Base-by-base conservation (phyloP, 768 basidiomycete species). In the Tephrocybe sp. region DNA sequence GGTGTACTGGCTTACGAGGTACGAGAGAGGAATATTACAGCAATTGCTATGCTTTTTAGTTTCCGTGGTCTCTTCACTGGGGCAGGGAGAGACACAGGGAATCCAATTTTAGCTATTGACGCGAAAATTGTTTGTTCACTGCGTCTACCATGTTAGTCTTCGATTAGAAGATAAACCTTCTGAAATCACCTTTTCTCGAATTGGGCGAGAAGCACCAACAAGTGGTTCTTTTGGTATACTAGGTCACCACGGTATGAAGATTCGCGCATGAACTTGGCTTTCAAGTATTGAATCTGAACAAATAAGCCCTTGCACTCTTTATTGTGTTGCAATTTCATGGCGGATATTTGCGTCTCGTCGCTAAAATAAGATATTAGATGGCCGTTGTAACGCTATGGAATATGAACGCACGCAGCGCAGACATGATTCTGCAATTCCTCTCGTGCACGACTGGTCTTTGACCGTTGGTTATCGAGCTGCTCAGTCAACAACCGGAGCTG, bases 281-380 rank as follows among this genome's bases (percentile, higher is more conserved):
- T 95, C 57, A 98, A 75, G 67, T 97, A 97, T 34, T 77, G 79
- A 50, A 97, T 92, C 65, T 97, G 92, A 7, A 91, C 81, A 42
- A 98, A 83, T 16, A 97, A 72, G 8, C 92, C 91, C 62, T 93
- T 94, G 72, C 88, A 88, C 63, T 97, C 93, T 54, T 82, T 80
- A 54, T 88, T 90, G 62, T 93, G 91, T 64, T 82, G 84, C 2
- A 69, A 57, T 55, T 77, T 83, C 54, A 90, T 60, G 11, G 71
- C 69, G 2, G 73, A 71, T 4, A 91, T 54, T 59, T 83, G 78
- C 13, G 57, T 60, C 4, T 77, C 74, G 52, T 87, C 80, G 16
- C 84, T 85, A 18, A 29, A 13, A 45, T 22, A 18, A 23, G 11
- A 8, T 30, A 47, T 58, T 37, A 64, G 53, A 38, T 8, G 11